These are phyloP conservation scores for Trichodelitschia bisporula DNA, from an alignment of 495 filamentous ascomycete genomes.

Conservation along the genomic window DNA sequence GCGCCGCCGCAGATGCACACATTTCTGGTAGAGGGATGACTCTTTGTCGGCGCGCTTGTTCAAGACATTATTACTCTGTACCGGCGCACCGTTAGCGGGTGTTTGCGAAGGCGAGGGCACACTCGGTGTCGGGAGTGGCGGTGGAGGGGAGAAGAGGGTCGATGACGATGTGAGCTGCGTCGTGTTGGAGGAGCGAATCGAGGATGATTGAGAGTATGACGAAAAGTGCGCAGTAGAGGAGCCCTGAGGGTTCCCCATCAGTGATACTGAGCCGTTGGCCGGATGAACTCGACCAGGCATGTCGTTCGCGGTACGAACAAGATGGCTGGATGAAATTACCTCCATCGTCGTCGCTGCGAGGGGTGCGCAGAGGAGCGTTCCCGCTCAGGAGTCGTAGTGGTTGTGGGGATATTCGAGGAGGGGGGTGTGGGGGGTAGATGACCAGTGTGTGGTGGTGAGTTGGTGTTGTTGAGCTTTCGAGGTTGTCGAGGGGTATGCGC, in stretches of 20 bases:
- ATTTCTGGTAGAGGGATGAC: constrained; percentile 82
- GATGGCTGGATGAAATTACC: background rate
- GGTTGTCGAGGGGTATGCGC: too few relatives aligned
- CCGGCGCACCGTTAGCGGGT: constrained; percentile 25
- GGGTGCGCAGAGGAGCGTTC: background rate
- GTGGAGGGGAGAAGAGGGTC: constrained; percentile 15
- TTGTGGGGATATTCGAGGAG: too few relatives aligned
- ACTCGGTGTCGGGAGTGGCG: too few relatives aligned
- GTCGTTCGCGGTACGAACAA: constrained; percentile 2
- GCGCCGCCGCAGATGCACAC: constrained; percentile 55
- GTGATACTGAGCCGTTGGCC: constrained; percentile 6
- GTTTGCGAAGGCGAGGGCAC: constrained; percentile 9
- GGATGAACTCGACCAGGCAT: constrained; percentile 8
- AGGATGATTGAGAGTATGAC: constrained; percentile 14
- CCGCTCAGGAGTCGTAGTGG: too few relatives aligned
- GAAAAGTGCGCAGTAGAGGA: constrained; percentile 17
- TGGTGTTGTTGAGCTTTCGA: too few relatives aligned
- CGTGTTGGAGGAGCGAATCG: constrained; percentile 15
- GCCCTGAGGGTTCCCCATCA: too few relatives aligned
- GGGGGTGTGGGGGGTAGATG: too few relatives aligned
- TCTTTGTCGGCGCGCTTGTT: constrained; percentile 77
- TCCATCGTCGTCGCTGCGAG: constrained; percentile 1
- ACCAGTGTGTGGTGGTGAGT: too few relatives aligned
- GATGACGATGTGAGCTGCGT: constrained; percentile 14
- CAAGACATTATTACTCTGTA: constrained; percentile 70